Base-by-base conservation (phyloP, 176 grass and related monocot species). In the Miscanthus lutarioriparius region DNA sequence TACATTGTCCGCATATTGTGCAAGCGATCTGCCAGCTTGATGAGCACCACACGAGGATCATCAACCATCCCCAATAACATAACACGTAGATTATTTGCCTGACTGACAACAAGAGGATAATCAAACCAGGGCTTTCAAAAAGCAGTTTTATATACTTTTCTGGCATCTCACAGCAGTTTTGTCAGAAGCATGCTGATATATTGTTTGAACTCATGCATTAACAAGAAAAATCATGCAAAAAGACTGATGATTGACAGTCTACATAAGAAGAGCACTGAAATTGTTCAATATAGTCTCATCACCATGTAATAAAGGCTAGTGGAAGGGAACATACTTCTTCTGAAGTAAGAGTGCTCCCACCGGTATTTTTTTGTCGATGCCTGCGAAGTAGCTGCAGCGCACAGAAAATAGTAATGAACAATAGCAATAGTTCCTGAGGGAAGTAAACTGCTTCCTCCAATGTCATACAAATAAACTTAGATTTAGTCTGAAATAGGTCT, bases 1-100 rank as follows among this genome's bases (percentile, higher is more conserved):
- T 95, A 98, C 96, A 98, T 98, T 67, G 96, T 98, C 88, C 93
- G 85, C 96, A 98, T 95, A 77, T 98, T 98, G 84, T 98, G 96
- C 77, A 98, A 83, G 38, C 96, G 91, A 84, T 98, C 96, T 56
- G 96, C 96, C 75, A 98, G 74, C 77, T 98, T 98, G 89, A 98
- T 93, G 64, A 98, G 92, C 27, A 93, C 93, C 89, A 98, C 96
- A 90, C 93, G 96, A 77, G 96, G 96, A 89, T 98, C 96, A 47
- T 98, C 91, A 88, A 95, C 93, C 93, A 98, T 98, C 68, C 96
- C 96, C 88, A 98, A 85, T 83, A 98, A 84, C 96, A 98, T 98
- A 85, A 91, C 86, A 11, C 93, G 89, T 87, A 98, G 77, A 84
- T 98, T 95, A 86, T 93, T 98, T 90, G 96, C 96, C 96, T 98